phyloP scores from a whole-genome alignment of 2,329 filamentous ascomycete species.

The Botrytis squamosa region DNA sequence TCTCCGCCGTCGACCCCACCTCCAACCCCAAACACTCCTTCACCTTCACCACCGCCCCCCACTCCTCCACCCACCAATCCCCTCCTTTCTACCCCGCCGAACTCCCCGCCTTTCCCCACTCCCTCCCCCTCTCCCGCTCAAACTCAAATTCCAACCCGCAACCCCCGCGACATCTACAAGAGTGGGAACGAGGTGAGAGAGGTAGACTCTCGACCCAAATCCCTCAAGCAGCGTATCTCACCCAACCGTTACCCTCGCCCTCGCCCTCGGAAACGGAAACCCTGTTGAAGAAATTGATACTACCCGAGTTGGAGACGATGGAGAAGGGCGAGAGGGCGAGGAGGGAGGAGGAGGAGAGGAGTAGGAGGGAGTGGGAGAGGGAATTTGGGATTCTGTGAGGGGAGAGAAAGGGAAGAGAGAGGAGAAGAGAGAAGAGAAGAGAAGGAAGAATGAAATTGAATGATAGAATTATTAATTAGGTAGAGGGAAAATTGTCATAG shows the following conservation, averaged over 20 bases:
- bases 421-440: too few relatives aligned
- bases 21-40: conserved; percentile 21
- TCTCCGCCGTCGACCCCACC: conserved; percentile 9
- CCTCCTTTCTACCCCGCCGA: background rate
- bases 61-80: background rate
- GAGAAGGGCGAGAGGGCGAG: conserved; percentile 14
- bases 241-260: background rate
- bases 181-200: background rate
- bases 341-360: conserved; percentile 16
- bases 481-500: background rate
- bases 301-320: conserved; percentile 17
- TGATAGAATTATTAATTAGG: background rate
- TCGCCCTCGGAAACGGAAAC: conserved; percentile 17
- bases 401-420: too few relatives aligned
- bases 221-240: conserved; percentile 1
- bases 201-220: background rate
- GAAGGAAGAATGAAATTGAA: background rate
- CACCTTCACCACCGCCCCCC: conserved; percentile 18
- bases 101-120: background rate
- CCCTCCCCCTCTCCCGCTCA: conserved; percentile 3
- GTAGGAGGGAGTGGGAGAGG: conserved; percentile 17
- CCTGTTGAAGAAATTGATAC: conserved; percentile 15
- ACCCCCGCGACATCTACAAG: background rate
- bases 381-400: conserved; percentile 19
- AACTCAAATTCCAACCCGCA: background rate